phyloP scores from a whole-genome alignment of 2,329 filamentous ascomycete genomes.

The Lachnum nothofagi region DNA sequence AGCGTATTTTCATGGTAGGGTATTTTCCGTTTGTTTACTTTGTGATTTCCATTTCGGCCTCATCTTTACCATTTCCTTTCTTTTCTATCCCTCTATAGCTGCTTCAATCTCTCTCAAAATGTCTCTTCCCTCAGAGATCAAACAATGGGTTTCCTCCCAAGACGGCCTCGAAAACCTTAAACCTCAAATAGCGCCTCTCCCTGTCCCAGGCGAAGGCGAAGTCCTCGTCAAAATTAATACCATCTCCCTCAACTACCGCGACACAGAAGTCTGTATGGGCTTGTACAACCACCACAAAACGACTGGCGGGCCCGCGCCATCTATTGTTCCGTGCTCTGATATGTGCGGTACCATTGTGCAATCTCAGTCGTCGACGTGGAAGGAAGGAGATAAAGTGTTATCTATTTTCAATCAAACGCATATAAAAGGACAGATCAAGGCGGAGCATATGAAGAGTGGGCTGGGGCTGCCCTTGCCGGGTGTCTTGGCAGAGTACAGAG shows the following conservation, averaged over 20 bases:
- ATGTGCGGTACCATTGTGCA: constrained; percentile 60
- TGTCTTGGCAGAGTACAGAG: constrained; percentile 53
- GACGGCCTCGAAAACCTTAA: constrained; percentile 52
- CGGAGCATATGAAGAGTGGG: constrained; percentile 41
- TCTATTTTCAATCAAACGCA: constrained; percentile 57
- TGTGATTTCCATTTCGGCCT: background rate
- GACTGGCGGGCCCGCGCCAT: constrained; percentile 33
- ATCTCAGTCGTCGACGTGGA: constrained; percentile 43
- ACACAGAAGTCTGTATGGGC: constrained; percentile 43
- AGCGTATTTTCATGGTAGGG: background rate
- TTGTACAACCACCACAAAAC: constrained; percentile 62
- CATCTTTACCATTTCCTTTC: too few relatives aligned
- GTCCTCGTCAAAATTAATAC: constrained; percentile 30
- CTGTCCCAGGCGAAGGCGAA: constrained; percentile 45
- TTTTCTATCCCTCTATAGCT: too few relatives aligned
- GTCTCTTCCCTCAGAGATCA: constrained; percentile 25
- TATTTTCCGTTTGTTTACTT: background rate
- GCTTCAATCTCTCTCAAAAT: constrained; percentile 7
- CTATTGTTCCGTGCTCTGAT: constrained; percentile 59
- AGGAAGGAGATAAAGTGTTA: constrained; percentile 60
- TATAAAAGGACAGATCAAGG: constrained; percentile 23
- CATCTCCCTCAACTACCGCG: constrained; percentile 28
- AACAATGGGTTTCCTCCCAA: constrained; percentile 52
- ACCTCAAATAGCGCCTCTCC: constrained; percentile 41
- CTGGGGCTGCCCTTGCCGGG: constrained; percentile 61